A percentile compares a stretch with the other conserved stretches of the same genome.
Evolutionary conservation across 2,329 filamentous ascomycete species (phyloP).

Genomic region (Dactylellina parvicollis): DNA sequence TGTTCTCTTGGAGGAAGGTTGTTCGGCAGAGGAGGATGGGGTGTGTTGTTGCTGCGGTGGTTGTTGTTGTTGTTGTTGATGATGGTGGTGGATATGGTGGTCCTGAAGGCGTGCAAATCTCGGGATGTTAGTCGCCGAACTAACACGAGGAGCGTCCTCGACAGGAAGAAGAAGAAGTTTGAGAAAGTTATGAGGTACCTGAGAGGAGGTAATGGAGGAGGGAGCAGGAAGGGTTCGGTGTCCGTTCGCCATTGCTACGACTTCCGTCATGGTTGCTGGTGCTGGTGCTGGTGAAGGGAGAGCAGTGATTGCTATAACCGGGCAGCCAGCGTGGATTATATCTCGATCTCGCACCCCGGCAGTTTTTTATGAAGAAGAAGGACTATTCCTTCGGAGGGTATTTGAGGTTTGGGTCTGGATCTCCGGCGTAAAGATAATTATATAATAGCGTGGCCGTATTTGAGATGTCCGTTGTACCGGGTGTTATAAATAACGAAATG

Average conservation of each 20-base stretch:
- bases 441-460: conserved; percentile 35
- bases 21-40: conserved; percentile 50
- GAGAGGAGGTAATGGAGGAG: conserved; percentile 48
- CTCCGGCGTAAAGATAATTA: conserved; percentile 29
- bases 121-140: conserved; percentile 54
- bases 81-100: conserved; percentile 26
- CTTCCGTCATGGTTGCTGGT: conserved; percentile 45
- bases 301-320: conserved; percentile 3
- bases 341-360: background rate
- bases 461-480: conserved; percentile 14
- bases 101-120: conserved; percentile 52
- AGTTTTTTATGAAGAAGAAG: background rate
- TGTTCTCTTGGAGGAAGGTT: conserved; percentile 26
- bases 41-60: conserved; percentile 37
- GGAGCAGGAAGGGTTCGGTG: conserved; percentile 50
- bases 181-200: conserved; percentile 55
- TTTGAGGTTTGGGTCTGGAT: background rate
- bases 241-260: conserved; percentile 53
- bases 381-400: background rate
- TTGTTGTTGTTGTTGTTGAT: conserved; percentile 8
- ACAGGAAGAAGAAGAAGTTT: conserved; percentile 55
- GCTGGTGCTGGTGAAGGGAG: background rate
- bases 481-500: conserved; percentile 47
- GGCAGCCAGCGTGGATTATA: conserved; percentile 30
- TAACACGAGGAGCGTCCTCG: conserved; percentile 54